Evolutionary conservation across 805 yeast species (phyloP).

Genomic region (Candida michaelii): DNA sequence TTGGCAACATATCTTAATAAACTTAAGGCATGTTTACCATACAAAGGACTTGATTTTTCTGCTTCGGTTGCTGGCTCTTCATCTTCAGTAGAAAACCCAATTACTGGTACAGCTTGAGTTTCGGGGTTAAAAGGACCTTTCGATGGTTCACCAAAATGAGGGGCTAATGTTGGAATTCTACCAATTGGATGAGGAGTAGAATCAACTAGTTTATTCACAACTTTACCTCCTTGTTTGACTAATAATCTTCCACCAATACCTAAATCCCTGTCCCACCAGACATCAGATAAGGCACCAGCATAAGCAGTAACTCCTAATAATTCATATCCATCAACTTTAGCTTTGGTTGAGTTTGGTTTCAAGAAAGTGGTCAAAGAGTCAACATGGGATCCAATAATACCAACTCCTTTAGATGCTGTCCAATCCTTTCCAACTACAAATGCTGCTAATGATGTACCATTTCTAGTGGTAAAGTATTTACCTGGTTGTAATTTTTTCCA

Average conservation of each 20-base stretch:
- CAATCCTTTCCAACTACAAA: conserved; percentile 39
- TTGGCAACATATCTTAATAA: conserved; percentile 69
- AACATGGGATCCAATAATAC: conserved; percentile 28
- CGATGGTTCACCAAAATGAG: conserved; percentile 33
- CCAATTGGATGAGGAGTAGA: conserved; percentile 39
- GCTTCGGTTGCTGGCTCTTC: conserved; percentile 54
- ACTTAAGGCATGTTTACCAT: conserved; percentile 65
- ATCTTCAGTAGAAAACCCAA: conserved; percentile 31
- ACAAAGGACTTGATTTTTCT: conserved; percentile 62
- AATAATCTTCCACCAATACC: conserved; percentile 41
- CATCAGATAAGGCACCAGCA: conserved; percentile 32
- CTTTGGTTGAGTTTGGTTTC: conserved; percentile 20
- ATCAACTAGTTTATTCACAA: conserved; percentile 26
- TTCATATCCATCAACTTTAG: conserved; percentile 31
- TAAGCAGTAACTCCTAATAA: conserved; percentile 42
- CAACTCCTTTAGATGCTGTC: conserved; percentile 23
- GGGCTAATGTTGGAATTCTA: conserved; percentile 40
- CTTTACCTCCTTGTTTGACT: conserved; percentile 19
- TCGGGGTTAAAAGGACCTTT: conserved; percentile 32
- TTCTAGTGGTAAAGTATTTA: conserved; percentile 24
- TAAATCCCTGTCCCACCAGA: conserved; percentile 44
- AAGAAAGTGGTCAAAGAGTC: conserved; percentile 35
- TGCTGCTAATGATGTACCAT: conserved; percentile 36
- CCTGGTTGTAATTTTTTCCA: conserved; percentile 20
- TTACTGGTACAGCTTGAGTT: conserved; percentile 39